phyloP scores from a whole-genome alignment of 2,329 filamentous ascomycete species.

The Colletotrichum trifolii region DNA sequence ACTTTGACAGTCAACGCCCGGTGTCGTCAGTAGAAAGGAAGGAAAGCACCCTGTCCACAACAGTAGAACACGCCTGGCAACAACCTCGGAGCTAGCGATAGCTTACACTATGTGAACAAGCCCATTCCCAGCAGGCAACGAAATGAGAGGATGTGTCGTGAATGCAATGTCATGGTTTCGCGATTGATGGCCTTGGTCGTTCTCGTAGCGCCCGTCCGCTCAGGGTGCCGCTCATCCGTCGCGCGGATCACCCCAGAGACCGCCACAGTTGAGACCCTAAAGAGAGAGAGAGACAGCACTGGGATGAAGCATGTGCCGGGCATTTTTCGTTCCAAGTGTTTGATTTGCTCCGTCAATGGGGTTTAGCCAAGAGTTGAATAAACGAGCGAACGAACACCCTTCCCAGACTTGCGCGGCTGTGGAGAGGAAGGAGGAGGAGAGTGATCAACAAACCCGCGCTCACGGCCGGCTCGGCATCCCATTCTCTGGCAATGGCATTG shows the following conservation, averaged over 20 bases:
- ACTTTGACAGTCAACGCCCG: constrained; percentile 8
- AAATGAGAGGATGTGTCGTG: constrained; percentile 31
- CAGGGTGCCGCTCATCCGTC: constrained; percentile 9
- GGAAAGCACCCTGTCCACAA: neutral
- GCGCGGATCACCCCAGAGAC: constrained; percentile 12
- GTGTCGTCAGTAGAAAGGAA: constrained; percentile 9
- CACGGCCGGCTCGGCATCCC: no score
- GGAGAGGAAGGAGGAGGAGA: no score
- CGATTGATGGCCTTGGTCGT: neutral
- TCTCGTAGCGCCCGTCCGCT: constrained; percentile 14
- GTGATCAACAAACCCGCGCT: no score
- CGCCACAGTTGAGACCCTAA: neutral
- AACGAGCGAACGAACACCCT: no score
- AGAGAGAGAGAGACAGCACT: neutral
- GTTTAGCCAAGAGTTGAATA: no score
- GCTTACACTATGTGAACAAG: neutral
- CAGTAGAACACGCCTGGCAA: no score
- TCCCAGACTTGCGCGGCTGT: no score
- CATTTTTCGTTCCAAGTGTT: constrained; percentile 8
- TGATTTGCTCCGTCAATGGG: no score
- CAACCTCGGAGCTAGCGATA: no score
- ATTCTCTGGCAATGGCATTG: neutral
- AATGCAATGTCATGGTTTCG: constrained; percentile 16
- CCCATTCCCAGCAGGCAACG: constrained; percentile 5
- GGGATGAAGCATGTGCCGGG: constrained; percentile 8